Evolutionary conservation across 2,329 filamentous ascomycete genomes (phyloP).

Genomic region (Colletotrichum sp.): DNA sequence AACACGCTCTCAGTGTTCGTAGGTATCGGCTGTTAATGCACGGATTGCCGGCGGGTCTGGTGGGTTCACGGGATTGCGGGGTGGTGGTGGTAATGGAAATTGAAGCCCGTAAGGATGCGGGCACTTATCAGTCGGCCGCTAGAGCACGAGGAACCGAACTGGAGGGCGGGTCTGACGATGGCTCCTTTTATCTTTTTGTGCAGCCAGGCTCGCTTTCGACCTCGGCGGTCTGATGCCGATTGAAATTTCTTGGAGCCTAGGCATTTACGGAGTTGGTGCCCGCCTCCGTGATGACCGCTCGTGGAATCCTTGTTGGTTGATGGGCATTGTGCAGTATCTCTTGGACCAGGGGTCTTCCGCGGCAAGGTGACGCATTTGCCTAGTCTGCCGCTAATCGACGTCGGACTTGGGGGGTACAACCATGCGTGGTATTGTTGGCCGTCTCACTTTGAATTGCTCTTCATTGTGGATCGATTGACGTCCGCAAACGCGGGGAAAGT

Average conservation of each 20-base stretch:
- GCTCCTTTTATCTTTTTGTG: not conserved
- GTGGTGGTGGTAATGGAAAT: not conserved
- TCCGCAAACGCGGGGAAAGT: not conserved
- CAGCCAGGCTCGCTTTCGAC: not conserved
- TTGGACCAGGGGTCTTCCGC: not conserved
- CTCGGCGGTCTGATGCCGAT: not conserved
- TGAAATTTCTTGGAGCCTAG: not conserved
- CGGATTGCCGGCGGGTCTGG: not conserved
- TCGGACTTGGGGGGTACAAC: not conserved
- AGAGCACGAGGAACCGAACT: not conserved
- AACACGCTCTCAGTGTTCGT: not conserved
- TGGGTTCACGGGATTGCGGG: not conserved
- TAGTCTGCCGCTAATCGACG: not conserved
- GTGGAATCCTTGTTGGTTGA: not conserved
- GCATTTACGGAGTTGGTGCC: not conserved
- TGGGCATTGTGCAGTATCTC: not conserved
- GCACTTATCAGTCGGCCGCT: constrained; percentile 5
- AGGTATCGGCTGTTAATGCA: constrained; percentile 2
- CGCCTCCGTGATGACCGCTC: not conserved
- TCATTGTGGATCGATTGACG: not conserved
- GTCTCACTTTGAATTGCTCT: not conserved
- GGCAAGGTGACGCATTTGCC: not conserved
- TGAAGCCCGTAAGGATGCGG: not conserved
- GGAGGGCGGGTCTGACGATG: not conserved
- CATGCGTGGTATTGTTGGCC: not conserved